Base-by-base conservation (phyloP, 495 filamentous ascomycete species). In the Neurospora sublineolata region DNA sequence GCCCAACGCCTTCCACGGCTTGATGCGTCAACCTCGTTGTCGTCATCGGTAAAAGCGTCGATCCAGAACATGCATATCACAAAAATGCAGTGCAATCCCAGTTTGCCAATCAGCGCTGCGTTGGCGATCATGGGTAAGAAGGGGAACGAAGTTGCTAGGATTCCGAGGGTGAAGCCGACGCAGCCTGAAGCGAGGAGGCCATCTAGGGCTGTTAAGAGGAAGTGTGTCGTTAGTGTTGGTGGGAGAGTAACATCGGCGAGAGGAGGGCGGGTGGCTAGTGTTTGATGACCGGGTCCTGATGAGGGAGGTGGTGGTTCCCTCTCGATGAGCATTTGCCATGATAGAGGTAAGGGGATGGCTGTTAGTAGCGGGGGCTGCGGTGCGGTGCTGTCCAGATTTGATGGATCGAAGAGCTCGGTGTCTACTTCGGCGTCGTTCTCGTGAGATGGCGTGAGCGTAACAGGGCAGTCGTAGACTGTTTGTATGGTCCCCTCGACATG, bases 241-340 rank as follows among this genome's bases (percentile, higher is more conserved):
- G 76, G 73, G 2, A 70, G 73, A 0, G 74, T 71, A 1, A 75
- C 74, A 36, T 77, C 74, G 36, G 46, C 40, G 68, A 74, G 41
- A 33, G 72, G 71, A 9, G 74, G 69, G 4, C 74, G 75, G 12
- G 69, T n/a, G 0, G 75, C 69, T 23, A 74, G 72, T 0, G 1
- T 23, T 4, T 46, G 42, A 6, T 3, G 42, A 5, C 20, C 10
- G 3, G 42, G 1, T 46, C 8, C n/a, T 46, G 42, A 46, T 4
- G 20, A 8, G 70, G 74, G 6, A 14, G 4, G 10, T 60, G 67
- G 39, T 38, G 73, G 30, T 67, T 70, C 18, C 40, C 70, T 52
- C 30, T 76, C 76, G 23, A 77, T 70, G 10, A 76, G 69, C 16
- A 76, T 38, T 58, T 77, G 76, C 76, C 76, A 77, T 0, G 71